Evolutionary conservation across 371 early-diverging fungal genomes (phyloP).

Genomic region (Actinomortierella wolfii): DNA sequence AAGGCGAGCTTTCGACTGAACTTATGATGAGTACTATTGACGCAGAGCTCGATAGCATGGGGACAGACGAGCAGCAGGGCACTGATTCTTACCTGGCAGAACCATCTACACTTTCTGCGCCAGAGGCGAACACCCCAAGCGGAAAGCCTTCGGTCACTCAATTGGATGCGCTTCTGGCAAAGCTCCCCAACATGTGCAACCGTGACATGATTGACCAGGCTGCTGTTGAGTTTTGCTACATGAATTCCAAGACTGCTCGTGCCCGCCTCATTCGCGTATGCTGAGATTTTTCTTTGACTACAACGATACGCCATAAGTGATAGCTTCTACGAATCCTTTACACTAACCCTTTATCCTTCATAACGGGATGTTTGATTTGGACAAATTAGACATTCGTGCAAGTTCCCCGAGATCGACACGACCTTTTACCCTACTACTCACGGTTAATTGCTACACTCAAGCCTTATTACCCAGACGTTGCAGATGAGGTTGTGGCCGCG

Average conservation of each 20-base stretch:
- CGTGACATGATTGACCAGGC: constrained; percentile 86
- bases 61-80: constrained; percentile 23
- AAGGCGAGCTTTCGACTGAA: constrained; percentile 33
- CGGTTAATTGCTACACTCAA: constrained; percentile 88
- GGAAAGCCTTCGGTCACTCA: constrained; percentile 58
- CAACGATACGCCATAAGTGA: neutral
- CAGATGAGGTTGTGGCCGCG: constrained; percentile 68
- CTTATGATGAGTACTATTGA: constrained; percentile 29
- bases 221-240: constrained; percentile 92
- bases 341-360: neutral
- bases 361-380: neutral
- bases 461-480: constrained; percentile 87
- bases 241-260: constrained; percentile 82
- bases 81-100: constrained; percentile 39
- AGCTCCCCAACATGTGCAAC: constrained; percentile 80
- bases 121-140: constrained; percentile 23
- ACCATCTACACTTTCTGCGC: constrained; percentile 8
- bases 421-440: constrained; percentile 90
- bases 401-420: constrained; percentile 83
- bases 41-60: constrained; percentile 43
- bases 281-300: too few relatives aligned
- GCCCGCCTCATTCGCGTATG: constrained; percentile 78
- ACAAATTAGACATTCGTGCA: constrained; percentile 60
- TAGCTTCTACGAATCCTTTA: neutral
- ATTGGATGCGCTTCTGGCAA: constrained; percentile 71